Base-by-base conservation (phyloP, 805 yeast genomes). In the Naumovozyma baii region DNA sequence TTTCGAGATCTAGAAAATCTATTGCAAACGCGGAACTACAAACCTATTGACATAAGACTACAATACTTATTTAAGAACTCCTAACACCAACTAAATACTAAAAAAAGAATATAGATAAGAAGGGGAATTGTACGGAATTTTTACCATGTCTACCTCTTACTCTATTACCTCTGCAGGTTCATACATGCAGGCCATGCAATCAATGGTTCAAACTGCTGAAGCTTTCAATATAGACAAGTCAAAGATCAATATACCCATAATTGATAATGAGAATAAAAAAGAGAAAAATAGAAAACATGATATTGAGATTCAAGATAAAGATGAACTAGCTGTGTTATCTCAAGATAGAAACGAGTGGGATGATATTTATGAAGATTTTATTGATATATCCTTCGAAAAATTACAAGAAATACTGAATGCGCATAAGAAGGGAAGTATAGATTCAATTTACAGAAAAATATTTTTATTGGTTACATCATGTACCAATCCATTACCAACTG, bases 131-230 rank as follows among this genome's bases (percentile, higher is more conserved):
- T 10, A 22, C 9, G 10, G 26, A 22, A 22, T 7, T 7, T 10
- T 29, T 29, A 29, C 13, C 5, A 74, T 73, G 78, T 63, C 75
- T 2, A 64, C 64, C 0, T 50, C 72, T 4, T 76, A 74, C 46
- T 70, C 73, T 35, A 81, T 70, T 7, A 65, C 73, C 12, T 80
- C 88, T 1, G 80, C 88, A 8, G 73, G 75, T 59, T 81, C 92
- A 17, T 83, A 74, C 59, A 75, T 83, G 82, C 74, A 73, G 54
- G 90, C 92, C 15, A 80, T 83, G 86, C 73, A 71, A 55, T 72
- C 77, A 2, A 74, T 83, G 80, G 64, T 74, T n/a, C 75, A 72
- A 4, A 57, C 69, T 0, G 54, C 78, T 41, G 55, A 59, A 2
- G 43, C 52, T 1, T 49, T 73, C 13, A 50, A 57, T 1, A 31